Conservation (phyloP, 495 filamentous ascomycete species). For the Podospora tetraspora region DNA sequence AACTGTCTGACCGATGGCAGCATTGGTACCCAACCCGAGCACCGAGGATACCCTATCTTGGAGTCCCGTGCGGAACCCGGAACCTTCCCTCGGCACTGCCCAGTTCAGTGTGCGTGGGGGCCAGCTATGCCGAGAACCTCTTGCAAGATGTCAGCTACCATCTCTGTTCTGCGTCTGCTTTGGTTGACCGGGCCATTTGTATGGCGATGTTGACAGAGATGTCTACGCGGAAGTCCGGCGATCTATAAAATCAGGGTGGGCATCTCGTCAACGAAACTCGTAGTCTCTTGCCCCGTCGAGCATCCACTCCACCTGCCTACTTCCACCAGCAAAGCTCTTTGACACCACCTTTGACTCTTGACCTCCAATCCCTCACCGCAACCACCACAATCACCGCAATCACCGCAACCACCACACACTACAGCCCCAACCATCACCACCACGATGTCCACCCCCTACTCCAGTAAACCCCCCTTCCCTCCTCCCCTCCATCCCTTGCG, state of each 20-base stretch:
- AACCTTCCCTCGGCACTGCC: neutral
- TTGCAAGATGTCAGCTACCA: neutral
- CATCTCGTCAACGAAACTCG: neutral
- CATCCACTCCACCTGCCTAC: neutral
- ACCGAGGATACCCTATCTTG: neutral
- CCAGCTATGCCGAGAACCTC: neutral
- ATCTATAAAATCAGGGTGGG: neutral
- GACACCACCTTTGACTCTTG: neutral
- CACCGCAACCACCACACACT: neutral
- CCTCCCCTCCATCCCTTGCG: too few species aligned
- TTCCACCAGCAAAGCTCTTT: neutral
- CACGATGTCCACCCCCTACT: neutral
- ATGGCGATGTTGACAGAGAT: neutral
- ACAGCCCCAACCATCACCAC: neutral
- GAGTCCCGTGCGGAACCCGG: neutral
- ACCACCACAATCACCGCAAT: neutral
- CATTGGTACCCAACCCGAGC: neutral
- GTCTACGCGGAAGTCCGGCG: neutral
- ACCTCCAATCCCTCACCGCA: neutral
- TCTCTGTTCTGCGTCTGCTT: neutral
- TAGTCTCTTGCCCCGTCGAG: neutral
- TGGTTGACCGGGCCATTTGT: neutral
- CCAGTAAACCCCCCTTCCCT: neutral
- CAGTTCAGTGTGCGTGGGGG: neutral
- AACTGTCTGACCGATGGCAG: neutral